phyloP scores from a whole-genome alignment of 148 eudicot genomes.

The Rhododendron williamsianum region DNA sequence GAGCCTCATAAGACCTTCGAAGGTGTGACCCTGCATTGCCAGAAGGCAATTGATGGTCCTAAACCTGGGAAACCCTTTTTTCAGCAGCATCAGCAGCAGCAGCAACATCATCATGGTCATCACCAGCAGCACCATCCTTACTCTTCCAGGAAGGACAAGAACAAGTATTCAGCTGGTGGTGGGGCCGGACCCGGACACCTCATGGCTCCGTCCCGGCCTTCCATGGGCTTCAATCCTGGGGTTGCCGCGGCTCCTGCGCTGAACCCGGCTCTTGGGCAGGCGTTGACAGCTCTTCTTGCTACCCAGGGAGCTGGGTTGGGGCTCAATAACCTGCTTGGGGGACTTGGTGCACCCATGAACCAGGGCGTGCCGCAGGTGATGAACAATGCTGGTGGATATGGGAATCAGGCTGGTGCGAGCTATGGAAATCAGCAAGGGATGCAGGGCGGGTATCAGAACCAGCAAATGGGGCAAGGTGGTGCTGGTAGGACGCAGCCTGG shows the following conservation, averaged over 20 bases:
- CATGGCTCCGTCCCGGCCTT: slow-evolving; percentile 50
- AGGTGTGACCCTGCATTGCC: slow-evolving; percentile 62
- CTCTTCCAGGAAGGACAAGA: slow-evolving; percentile 51
- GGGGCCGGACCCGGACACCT: slow-evolving; percentile 42
- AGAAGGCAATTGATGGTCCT: slow-evolving; percentile 83
- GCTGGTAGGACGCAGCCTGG: slow-evolving; percentile 59
- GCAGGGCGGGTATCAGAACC: slow-evolving; percentile 51
- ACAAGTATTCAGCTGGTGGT: slow-evolving; percentile 35
- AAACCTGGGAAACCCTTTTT: slow-evolving; percentile 38
- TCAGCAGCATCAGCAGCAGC: slow-evolving; percentile 11
- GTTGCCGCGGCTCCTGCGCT: slow-evolving; percentile 37
- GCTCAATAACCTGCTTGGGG: slow-evolving; percentile 58
- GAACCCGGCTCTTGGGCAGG: slow-evolving; percentile 80
- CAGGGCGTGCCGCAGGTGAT: slow-evolving; percentile 30
- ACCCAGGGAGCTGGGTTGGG: slow-evolving; percentile 79
- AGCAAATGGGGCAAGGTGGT: slow-evolving; percentile 78
- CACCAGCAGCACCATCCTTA: slow-evolving; percentile 29
- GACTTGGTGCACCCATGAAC: slow-evolving; percentile 48
- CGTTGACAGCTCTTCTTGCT: slow-evolving; percentile 70
- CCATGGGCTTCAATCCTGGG: slow-evolving; percentile 41
- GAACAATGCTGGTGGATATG: slow-evolving; percentile 47
- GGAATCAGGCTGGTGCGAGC: slow-evolving; percentile 48
- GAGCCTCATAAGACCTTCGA: slow-evolving; percentile 88
- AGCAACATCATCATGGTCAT: slow-evolving; percentile 23
- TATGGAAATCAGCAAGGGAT: slow-evolving; percentile 47